Conservation (phyloP, 139 green algal genomes). For the Nannochloris sp. region DNA sequence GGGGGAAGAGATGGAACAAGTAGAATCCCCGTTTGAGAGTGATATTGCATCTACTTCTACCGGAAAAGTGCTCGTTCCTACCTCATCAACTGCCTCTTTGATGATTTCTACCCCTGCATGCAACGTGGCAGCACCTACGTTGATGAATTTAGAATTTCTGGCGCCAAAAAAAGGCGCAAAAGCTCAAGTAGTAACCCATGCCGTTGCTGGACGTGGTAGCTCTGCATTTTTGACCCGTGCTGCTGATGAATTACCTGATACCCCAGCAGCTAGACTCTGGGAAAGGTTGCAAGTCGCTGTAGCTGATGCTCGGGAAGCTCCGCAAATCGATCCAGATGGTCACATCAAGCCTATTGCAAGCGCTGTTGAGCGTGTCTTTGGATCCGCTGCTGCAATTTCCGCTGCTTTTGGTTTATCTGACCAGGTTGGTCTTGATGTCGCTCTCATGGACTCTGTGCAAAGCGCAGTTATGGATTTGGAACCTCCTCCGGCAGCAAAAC, state of each 20-base stretch:
- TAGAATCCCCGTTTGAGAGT: not conserved
- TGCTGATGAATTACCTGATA: constrained; percentile 50
- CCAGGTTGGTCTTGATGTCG: constrained; percentile 59
- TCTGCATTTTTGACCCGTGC: constrained; percentile 59
- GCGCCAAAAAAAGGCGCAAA: constrained; percentile 3
- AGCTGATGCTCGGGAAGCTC: constrained; percentile 1
- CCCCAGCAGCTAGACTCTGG: constrained; percentile 21
- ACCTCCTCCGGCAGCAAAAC: constrained; percentile 45
- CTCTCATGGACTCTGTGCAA: constrained; percentile 56
- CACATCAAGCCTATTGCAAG: constrained; percentile 32
- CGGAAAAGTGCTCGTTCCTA: constrained; percentile 1
- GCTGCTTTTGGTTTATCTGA: constrained; percentile 62
- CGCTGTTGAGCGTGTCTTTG: constrained; percentile 70
- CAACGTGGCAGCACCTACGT: constrained; percentile 12
- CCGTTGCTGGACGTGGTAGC: constrained; percentile 42
- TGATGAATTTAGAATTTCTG: constrained; percentile 37
- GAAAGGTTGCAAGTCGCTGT: constrained; percentile 26
- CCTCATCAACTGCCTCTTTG: constrained; percentile 7
- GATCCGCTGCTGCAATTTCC: constrained; percentile 65
- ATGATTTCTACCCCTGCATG: constrained; percentile 1
- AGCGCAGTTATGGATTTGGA: constrained; percentile 53
- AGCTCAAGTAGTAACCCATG: constrained; percentile 42
- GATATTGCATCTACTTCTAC: not conserved
- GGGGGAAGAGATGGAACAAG: too few species aligned
- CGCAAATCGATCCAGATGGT: constrained; percentile 15